A percentile compares a stretch with the other conserved stretches of the same genome.
phyloP scores from a whole-genome alignment of 345 rosid genomes.

The Acer campestre region DNA sequence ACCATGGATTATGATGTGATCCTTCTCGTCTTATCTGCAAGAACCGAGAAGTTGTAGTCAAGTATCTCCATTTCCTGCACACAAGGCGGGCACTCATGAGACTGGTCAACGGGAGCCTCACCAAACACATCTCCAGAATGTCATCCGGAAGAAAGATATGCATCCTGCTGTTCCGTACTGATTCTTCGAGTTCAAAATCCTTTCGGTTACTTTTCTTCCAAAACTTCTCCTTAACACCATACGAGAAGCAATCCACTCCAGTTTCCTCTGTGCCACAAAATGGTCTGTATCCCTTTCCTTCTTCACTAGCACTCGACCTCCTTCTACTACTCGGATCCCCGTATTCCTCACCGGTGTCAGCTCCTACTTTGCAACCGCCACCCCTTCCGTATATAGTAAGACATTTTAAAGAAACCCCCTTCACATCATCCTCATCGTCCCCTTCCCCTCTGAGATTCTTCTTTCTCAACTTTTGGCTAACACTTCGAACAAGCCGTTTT shows the following conservation, averaged over 20 bases:
- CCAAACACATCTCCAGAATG: slow-evolving; percentile 86
- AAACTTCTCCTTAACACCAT: slow-evolving; percentile 81
- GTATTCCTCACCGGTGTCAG: slow-evolving; percentile 75
- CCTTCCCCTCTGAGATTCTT: slow-evolving; percentile 50
- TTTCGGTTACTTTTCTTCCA: slow-evolving; percentile 73
- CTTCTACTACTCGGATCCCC: slow-evolving; percentile 77
- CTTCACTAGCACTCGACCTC: slow-evolving; percentile 83
- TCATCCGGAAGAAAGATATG: slow-evolving; percentile 85
- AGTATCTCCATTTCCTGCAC: slow-evolving; percentile 88
- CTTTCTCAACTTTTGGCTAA: slow-evolving; percentile 75
- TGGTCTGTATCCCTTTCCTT: slow-evolving; percentile 57
- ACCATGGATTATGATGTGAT: slow-evolving; percentile 75
- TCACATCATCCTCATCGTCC: slow-evolving; percentile 54
- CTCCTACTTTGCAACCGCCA: slow-evolving; percentile 96
- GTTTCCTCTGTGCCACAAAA: slow-evolving; percentile 74
- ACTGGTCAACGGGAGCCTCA: slow-evolving; percentile 81
- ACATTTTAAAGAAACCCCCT: slow-evolving; percentile 66
- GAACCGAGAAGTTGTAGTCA: slow-evolving; percentile 73
- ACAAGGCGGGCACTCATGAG: slow-evolving; percentile 90
- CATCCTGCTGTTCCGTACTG: slow-evolving; percentile 50
- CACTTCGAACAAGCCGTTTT: slow-evolving; percentile 71
- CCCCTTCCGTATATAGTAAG: slow-evolving; percentile 72
- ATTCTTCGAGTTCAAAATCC: slow-evolving; percentile 43
- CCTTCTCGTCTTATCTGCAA: slow-evolving; percentile 76
- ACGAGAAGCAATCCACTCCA: slow-evolving; percentile 81